Percentiles rank a stretch among this genome's conserved stretches.
phyloP scores from a whole-genome alignment of 345 rosid genomes.

The Lepidium sativum region DNA sequence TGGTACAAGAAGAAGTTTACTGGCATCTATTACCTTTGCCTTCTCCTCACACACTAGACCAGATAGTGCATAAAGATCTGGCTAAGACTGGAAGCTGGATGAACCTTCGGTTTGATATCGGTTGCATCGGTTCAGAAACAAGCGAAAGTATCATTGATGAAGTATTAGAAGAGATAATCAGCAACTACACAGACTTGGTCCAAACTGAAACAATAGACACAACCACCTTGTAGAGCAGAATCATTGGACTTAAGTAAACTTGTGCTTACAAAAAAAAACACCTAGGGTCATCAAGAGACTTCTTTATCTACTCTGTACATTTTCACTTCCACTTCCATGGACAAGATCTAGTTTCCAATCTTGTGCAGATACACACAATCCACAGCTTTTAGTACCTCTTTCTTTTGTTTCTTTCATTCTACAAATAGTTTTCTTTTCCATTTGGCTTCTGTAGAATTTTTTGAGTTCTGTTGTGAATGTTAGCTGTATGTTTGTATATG shows the following conservation, averaged over 20 bases:
- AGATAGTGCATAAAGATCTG: constrained; percentile 65
- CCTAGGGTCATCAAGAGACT: constrained; percentile 1
- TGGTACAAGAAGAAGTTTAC: constrained; percentile 57
- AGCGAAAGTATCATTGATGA: constrained; percentile 54
- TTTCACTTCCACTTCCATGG: constrained; percentile 6
- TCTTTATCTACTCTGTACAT: constrained; percentile 17
- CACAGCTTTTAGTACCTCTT: constrained; percentile 11
- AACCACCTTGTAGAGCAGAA: constrained; percentile 1
- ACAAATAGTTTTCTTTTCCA: neutral
- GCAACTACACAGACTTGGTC: constrained; percentile 23
- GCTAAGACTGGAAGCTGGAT: constrained; percentile 54
- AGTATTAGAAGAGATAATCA: constrained; percentile 46
- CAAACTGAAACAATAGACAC: neutral
- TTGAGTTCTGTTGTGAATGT: constrained; percentile 17
- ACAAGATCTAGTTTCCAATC: constrained; percentile 5
- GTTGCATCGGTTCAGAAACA: constrained; percentile 37
- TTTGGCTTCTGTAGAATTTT: constrained; percentile 17
- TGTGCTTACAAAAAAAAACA: neutral
- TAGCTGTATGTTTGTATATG: constrained; percentile 12
- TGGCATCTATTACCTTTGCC: constrained; percentile 71
- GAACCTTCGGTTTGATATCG: constrained; percentile 44
- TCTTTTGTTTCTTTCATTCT: neutral
- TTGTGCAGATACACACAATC: constrained; percentile 18
- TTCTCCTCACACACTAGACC: constrained; percentile 61
- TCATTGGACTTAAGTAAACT: constrained; percentile 5